Evolutionary conservation across 768 basidiomycete species (phyloP), one percentile per base, ranked within the genome.

Genomic region (Pholiota microspora): DNA sequence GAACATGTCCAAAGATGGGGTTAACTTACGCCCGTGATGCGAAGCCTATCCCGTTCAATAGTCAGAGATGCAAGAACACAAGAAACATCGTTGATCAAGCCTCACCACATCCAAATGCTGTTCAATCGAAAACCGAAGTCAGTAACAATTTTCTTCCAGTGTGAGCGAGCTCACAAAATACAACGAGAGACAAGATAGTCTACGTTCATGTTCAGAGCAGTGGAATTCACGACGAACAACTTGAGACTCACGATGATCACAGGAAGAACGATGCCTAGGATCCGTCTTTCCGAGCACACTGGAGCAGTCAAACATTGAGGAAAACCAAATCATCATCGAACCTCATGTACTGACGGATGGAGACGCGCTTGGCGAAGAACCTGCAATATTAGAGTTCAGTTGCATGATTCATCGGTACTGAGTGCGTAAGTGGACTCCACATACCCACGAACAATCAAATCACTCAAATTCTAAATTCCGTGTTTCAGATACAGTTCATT

Each of bases 301-400:
- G 35, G n/a, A 25, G 31, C 15, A 21, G 15, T 36, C n/a, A n/a
- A n/a, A 31, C 27, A 9, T 27, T 29, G 25, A n/a, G 24, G 15
- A 7, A 42, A 16, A 38, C 18, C 32, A 9, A 32, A 18, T 10
- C 29, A 31, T 6, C n/a, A n/a, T n/a, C n/a, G n/a, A n/a, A n/a
- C n/a, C n/a, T n/a, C n/a, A n/a, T n/a, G 35, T 16, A 42, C 59
- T 31, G 23, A 60, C 59, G 25, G n/a, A 51, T 56, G 23, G 51
- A 54, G 24, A 60, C 59, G 5, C 59, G 51, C 21, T 42, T 49
- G 9, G 51, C 59, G 23, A 60, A 60, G 15, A 60, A 42, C 6
- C 59, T 60, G 32, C 18, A 38, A 42, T 21, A 36, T 10, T 34
- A 40, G 16, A 16, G 40, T 13, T 44, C 4, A 31, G 12, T 27